Percentiles rank a stretch among this genome's conserved stretches.
Evolutionary conservation across 1,284 basidiomycete species (phyloP).

Genomic region (Tremellales sp.): DNA sequence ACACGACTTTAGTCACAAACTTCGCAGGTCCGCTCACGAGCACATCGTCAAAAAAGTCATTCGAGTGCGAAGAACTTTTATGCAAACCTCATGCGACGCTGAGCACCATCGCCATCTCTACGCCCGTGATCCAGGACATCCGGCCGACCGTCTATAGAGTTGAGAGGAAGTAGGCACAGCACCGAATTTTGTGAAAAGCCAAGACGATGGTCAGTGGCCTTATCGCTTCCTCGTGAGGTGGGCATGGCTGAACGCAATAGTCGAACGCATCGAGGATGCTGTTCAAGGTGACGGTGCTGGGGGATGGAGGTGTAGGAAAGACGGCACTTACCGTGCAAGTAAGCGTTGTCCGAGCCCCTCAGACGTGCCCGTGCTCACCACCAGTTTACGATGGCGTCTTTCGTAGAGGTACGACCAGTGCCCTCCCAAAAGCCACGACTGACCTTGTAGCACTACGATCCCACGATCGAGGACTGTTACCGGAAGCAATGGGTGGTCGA

Average conservation of each 20-base stretch:
- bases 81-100: too few species aligned
- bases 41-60: too few species aligned
- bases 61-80: too few species aligned
- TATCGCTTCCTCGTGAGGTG: background rate
- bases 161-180: too few species aligned
- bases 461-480: constrained; percentile 91
- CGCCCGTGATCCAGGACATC: too few species aligned
- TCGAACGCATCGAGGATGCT: constrained; percentile 29
- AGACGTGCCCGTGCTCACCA: background rate
- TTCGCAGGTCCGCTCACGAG: too few species aligned
- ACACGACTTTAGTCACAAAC: too few species aligned
- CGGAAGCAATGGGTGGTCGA: constrained; percentile 87
- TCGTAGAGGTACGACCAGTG: constrained; percentile 60
- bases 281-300: constrained; percentile 73
- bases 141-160: too few species aligned
- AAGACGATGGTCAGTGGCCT: background rate
- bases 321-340: constrained; percentile 94
- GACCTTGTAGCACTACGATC: constrained; percentile 45
- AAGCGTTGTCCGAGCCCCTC: constrained; percentile 30
- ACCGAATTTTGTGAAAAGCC: too few species aligned
- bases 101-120: too few species aligned
- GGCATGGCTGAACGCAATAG: background rate
- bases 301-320: constrained; percentile 97
- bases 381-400: constrained; percentile 89
- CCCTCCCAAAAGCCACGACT: too few species aligned